Base-by-base conservation (phyloP, 2,329 filamentous ascomycete genomes). In the Paecilomyces formosus region DNA sequence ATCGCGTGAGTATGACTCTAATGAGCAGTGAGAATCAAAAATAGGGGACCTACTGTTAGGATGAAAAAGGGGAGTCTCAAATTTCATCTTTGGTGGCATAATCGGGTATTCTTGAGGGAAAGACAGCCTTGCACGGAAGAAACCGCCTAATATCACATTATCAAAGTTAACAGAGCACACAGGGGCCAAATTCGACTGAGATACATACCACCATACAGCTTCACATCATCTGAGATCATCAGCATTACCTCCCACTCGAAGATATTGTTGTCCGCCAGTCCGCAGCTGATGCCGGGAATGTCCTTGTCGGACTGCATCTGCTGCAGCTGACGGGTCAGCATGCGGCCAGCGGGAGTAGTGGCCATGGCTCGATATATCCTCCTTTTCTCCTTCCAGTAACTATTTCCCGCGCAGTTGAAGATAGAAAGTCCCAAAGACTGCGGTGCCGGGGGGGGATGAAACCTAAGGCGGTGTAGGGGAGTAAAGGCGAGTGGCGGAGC, bases 211-310 rank as follows among this genome's bases (percentile, higher is more conserved):
- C 92, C 92, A 68, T 97, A 97, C 75, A 90, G 89, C 76, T 92
- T 93, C 76, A 89, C 92, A 71, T 96, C 92, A 67, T 97, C 92
- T 62, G 86, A 91, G 64, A 97, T 93, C 93, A 99, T 97, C 61
- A 99, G 85, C 89, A 97, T 96, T 21, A 97, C 92, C 75, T 97
- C 92, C 94, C 94, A 99, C 79, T 96, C 89, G 65, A 97, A 97
- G 9, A 97, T 86, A 72, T 96, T 88, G 73, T 89, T 89, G 68
- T 88, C 86, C 56, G 92, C 86, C 51, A 99, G 80, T 0, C 94
- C 94, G 68, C 91, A 96, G 62, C 92, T 97, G 70, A 97, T 96
- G 56, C 93, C 94, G 0, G 91, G 91, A 53, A 97, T 88, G 74
- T 96, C 92, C 72, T 92, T 93, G 73, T 90, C 88, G 24, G 83